phyloP scores from a whole-genome alignment of 2,329 filamentous ascomycete species.

The Dothiorella sarmentorum region DNA sequence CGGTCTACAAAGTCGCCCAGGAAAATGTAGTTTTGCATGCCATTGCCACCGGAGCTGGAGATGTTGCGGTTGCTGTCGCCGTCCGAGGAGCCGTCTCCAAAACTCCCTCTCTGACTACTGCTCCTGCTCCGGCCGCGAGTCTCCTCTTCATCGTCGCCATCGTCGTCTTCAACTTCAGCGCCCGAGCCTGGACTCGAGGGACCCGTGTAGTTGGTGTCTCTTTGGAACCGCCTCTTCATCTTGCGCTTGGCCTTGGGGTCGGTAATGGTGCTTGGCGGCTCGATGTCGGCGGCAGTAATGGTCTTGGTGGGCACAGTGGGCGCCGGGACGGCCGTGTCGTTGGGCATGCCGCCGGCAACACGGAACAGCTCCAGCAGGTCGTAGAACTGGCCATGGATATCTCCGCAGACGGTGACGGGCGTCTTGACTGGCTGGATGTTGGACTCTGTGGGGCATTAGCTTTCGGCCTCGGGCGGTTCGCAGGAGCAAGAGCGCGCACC shows the following conservation, averaged over 20 bases:
- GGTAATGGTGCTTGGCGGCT: slow-evolving; percentile 84
- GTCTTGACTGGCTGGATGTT: slow-evolving; percentile 98
- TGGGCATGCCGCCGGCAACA: slow-evolving; percentile 94
- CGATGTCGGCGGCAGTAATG: slow-evolving; percentile 87
- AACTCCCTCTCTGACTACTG: slow-evolving; percentile 37
- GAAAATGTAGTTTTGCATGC: slow-evolving; percentile 69
- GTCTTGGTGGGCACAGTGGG: slow-evolving; percentile 65
- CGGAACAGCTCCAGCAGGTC: slow-evolving; percentile 95
- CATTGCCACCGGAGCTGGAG: slow-evolving; percentile 45
- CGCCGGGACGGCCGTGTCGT: slow-evolving; percentile 64
- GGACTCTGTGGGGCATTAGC: slow-evolving; percentile 61
- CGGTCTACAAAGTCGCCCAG: slow-evolving; percentile 71
- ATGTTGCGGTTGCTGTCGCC: slow-evolving; percentile 37
- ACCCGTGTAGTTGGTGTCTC: slow-evolving; percentile 53
- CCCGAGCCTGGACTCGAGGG: slow-evolving; percentile 41
- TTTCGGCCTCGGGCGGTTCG: neutral
- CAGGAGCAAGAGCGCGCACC: slow-evolving; percentile 51
- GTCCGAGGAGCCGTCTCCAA: slow-evolving; percentile 42
- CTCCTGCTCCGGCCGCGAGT: slow-evolving; percentile 44
- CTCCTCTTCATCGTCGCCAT: slow-evolving; percentile 49
- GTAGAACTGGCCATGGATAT: slow-evolving; percentile 99
- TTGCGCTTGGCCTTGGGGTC: slow-evolving; percentile 85
- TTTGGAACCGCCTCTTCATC: slow-evolving; percentile 59
- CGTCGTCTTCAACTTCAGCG: slow-evolving; percentile 47
- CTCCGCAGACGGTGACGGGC: slow-evolving; percentile 93